Evolutionary conservation across 1,284 basidiomycete species (phyloP), one percentile per base, ranked within the genome.

Genomic region (Dichomitus squalens): DNA sequence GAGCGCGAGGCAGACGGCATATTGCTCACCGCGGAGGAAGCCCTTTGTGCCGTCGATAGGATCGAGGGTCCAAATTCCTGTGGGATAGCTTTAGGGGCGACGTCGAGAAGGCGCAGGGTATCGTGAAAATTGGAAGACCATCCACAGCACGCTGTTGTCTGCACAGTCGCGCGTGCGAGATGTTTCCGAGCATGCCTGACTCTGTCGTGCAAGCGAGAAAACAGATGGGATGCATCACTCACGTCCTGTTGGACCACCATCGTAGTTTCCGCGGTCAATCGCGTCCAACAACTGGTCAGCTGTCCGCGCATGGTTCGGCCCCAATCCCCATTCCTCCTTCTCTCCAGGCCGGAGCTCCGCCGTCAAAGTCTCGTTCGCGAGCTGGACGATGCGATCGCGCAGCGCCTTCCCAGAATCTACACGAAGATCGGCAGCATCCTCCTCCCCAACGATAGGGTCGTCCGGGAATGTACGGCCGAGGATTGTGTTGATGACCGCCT

Each of bases 1-100:
- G 58, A 99, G 82, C 0, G 95, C 92, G 29, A 99, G 80, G 74
- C 96, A 99, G 27, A 99, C 94, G 5, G 96, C 96, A 70, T 96
- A 99, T 74, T 99, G 97, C 55, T 93, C 96, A 11, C 95, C 95
- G 21, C 96, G 87, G 41, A 99, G 82, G 80, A 99, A 99, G 2
- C 96, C 95, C 72, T 96, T 96, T 20, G 93, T 95, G 8, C 94
- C 93, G 68, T 96, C 93, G 64, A 96, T 95, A 25, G 93, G 93
- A 72, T 96, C 94, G 46, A 96, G 85, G 0, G 92, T 92, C 94
- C 94, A 93, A 80, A 92, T 89, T 14, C 92, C 81, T 85, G 18
- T 93, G 79, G 48, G 74, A 76, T 40, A 79, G 79, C 6, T 31
- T 31, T 11, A 11, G 5, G 16, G 77, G 75, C 33, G 70, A 64